A percentile compares a stretch with the other conserved stretches of the same genome.
Evolutionary conservation across 2,329 filamentous ascomycete genomes (phyloP).

Genomic region (Didymella pinodella): DNA sequence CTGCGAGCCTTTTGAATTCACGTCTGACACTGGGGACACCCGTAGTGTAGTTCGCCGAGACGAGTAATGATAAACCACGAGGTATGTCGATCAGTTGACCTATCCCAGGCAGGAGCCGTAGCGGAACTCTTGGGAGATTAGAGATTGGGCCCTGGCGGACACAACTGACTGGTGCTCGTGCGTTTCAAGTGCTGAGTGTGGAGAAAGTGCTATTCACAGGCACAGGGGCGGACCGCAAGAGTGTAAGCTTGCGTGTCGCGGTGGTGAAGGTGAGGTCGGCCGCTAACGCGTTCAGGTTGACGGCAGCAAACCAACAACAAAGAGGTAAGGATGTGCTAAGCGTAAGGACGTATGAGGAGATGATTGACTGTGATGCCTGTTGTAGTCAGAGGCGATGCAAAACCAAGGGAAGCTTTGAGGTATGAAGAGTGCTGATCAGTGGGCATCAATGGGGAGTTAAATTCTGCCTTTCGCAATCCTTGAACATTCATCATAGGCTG

Average conservation of each 20-base stretch:
- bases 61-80: slow-evolving; percentile 47
- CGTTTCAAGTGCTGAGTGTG: slow-evolving; percentile 51
- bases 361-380: slow-evolving; percentile 38
- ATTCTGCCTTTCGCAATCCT: slow-evolving; percentile 45
- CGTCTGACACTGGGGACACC: slow-evolving; percentile 48
- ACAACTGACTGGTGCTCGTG: slow-evolving; percentile 47
- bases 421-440: slow-evolving; percentile 44
- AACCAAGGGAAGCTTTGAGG: slow-evolving; percentile 43
- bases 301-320: slow-evolving; percentile 41
- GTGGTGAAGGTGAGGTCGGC: slow-evolving; percentile 33
- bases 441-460: slow-evolving; percentile 35
- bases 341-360: slow-evolving; percentile 41
- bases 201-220: slow-evolving; percentile 37
- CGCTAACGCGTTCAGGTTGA: slow-evolving; percentile 35
- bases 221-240: slow-evolving; percentile 38
- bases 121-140: slow-evolving; percentile 50
- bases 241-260: slow-evolving; percentile 37
- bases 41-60: slow-evolving; percentile 43
- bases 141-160: slow-evolving; percentile 36
- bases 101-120: slow-evolving; percentile 48
- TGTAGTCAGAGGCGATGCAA: slow-evolving; percentile 36
- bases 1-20: slow-evolving; percentile 56
- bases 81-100: slow-evolving; percentile 50
- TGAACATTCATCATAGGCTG: slow-evolving; percentile 51
- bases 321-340: slow-evolving; percentile 46